Base-by-base conservation (phyloP, 106 monocot species). In the Dendrobium nobile region DNA sequence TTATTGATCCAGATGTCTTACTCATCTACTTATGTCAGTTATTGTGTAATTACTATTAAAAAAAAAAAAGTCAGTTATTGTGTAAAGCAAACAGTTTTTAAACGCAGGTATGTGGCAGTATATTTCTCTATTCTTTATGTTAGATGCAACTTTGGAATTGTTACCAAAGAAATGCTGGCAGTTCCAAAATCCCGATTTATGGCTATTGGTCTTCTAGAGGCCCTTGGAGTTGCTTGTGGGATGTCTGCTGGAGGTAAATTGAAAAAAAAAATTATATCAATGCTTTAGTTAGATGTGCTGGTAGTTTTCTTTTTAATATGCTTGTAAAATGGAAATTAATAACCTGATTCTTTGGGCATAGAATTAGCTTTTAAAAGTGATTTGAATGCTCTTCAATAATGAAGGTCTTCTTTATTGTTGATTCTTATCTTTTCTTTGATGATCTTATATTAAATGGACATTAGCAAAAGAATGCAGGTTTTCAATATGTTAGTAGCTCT, bases 231-330 rank as follows among this genome's bases (percentile, higher is more conserved):
- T 80, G 98, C 92, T 82, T 64, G 82, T 44, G 98, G 98, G 68
- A 98, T 98, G 98, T 86, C 94, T 79, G 92, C 98, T 33, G 98
- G 86, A 89, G 98, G 98, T 98, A 90, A 85, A 37, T 77, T 54
- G 11, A 2, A 45, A 27, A 19, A 44, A 37, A 31, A 4, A 37
- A 37, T 28, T 13, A 51, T 64, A 56, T 8, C 4, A 24, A 41
- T 76, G 41, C 22, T 17, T 45, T 24, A n/a, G 11, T 31, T 64
- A 61, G 31, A 5, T 65, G 22, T 75, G 16, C 7, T 17, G 7
- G 18, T 8, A 78, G 54, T 33, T 31, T 11, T 65, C 1, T 74
- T 74, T 10, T 74, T 44, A 17, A n/a, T 74, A 6, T 74, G 20
- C 0, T 8, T 44, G n/a, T 24, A 74, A 44, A 43, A 17, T 74